Evolutionary conservation across 148 eudicot species (phyloP).

Genomic region (Rhododendron mucronatum): DNA sequence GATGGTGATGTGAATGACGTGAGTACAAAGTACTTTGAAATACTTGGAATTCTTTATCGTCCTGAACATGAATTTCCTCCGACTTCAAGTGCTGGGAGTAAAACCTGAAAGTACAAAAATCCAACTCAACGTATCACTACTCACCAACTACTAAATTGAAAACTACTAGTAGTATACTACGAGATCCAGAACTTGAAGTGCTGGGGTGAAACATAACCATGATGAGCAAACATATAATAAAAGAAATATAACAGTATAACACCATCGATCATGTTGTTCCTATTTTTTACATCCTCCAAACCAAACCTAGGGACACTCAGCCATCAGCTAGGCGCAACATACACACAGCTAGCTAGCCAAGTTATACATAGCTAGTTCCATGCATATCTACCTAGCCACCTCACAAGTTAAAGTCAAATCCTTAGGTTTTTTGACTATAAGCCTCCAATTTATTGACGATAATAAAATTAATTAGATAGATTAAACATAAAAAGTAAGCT

Average conservation of each 20-base stretch:
- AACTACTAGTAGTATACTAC: neutral
- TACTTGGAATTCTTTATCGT: neutral
- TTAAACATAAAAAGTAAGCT: no score
- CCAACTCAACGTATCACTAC: neutral
- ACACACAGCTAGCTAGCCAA: no score
- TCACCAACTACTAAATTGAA: neutral
- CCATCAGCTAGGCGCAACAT: no score
- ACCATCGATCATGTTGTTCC: no score
- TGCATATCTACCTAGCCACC: no score
- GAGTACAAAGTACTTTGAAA: neutral
- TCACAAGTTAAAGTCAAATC: no score
- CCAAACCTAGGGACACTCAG: neutral
- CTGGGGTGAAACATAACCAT: neutral
- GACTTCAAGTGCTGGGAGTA: neutral
- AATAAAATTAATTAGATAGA: no score
- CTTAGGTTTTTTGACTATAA: no score
- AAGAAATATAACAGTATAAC: neutral
- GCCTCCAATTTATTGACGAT: no score
- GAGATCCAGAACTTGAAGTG: neutral
- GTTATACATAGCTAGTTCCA: no score
- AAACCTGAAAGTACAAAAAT: neutral
- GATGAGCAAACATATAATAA: neutral
- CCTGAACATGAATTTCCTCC: neutral
- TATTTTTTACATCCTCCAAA: no score
- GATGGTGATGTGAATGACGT: neutral